A percentile compares a stretch with the other conserved stretches of the same genome.
Conservation (phyloP, 2,329 filamentous ascomycete genomes). For the Exutisphaerella laricina region DNA sequence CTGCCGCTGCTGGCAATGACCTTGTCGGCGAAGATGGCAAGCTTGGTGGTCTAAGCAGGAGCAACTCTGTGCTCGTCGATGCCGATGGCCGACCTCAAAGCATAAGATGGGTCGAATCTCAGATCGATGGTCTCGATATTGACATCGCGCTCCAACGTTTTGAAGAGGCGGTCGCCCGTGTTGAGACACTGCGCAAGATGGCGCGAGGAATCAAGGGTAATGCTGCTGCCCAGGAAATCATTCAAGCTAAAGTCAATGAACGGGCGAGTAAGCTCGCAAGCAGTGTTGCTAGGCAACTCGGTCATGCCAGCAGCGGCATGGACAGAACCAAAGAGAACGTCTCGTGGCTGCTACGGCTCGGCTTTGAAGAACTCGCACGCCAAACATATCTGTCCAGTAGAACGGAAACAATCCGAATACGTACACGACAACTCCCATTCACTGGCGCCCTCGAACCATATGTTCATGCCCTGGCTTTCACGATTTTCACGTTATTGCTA, state of each 20-base stretch:
- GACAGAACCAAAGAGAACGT: constrained; percentile 75
- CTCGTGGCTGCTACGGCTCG: constrained; percentile 76
- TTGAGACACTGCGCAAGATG: constrained; percentile 78
- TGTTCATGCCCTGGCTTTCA: constrained; percentile 90
- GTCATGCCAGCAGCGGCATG: constrained; percentile 70
- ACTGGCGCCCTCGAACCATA: constrained; percentile 89
- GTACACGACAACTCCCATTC: constrained; percentile 87
- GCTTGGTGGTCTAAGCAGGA: constrained; percentile 24
- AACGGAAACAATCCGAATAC: constrained; percentile 69
- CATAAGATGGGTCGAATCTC: constrained; percentile 87
- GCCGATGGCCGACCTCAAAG: constrained; percentile 96
- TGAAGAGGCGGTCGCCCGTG: constrained; percentile 72
- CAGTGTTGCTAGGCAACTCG: constrained; percentile 71
- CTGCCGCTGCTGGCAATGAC: constrained; percentile 38
- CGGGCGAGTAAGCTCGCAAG: constrained; percentile 71
- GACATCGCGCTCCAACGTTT: constrained; percentile 88
- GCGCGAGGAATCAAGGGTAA: constrained; percentile 80
- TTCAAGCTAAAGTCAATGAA: constrained; percentile 86
- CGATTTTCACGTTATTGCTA: constrained; percentile 89
- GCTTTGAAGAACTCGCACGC: constrained; percentile 83
- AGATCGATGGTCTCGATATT: constrained; percentile 95
- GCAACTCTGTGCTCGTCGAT: constrained; percentile 68
- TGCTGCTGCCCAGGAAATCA: constrained; percentile 80
- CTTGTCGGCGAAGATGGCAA: constrained; percentile 32
- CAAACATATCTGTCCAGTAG: constrained; percentile 81